phyloP scores from a whole-genome alignment of 768 basidiomycete species.

The Tephrocybe sp. region DNA sequence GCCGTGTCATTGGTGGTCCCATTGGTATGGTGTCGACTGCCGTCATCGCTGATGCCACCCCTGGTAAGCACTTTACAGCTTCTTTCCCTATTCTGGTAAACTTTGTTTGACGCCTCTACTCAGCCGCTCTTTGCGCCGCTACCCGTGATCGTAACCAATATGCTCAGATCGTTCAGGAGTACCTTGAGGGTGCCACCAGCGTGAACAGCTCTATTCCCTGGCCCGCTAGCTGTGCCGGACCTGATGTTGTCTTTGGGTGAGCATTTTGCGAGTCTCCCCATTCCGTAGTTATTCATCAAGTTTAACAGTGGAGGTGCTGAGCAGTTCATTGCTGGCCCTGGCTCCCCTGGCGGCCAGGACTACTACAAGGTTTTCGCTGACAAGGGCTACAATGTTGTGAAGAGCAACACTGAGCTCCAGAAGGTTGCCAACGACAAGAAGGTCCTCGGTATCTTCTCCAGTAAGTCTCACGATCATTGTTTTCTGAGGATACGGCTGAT shows the following conservation, averaged over 20 bases:
- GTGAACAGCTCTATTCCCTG: slow-evolving; percentile 34
- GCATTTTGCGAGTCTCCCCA: not conserved
- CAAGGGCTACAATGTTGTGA: slow-evolving; percentile 40
- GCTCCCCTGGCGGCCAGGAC: slow-evolving; percentile 37
- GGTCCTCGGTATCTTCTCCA: slow-evolving; percentile 43
- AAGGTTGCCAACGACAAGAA: slow-evolving; percentile 30
- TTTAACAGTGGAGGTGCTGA: slow-evolving; percentile 40
- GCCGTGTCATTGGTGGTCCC: slow-evolving; percentile 36
- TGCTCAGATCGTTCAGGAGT: slow-evolving; percentile 35
- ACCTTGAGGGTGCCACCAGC: slow-evolving; percentile 29
- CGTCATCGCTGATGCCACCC: slow-evolving; percentile 42
- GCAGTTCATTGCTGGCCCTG: slow-evolving; percentile 36
- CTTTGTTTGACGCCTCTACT: not conserved
- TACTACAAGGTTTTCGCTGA: slow-evolving; percentile 39
- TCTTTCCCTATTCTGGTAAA: not conserved
- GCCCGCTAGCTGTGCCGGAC: slow-evolving; percentile 40
- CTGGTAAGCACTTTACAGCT: slow-evolving; percentile 24
- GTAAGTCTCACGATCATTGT: slow-evolving; percentile 18
- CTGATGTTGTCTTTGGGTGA: slow-evolving; percentile 44
- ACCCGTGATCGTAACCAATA: slow-evolving; percentile 36
- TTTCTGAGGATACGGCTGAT: not conserved
- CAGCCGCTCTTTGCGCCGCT: slow-evolving; percentile 40
- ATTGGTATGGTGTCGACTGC: slow-evolving; percentile 47
- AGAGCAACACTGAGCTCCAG: slow-evolving; percentile 33
- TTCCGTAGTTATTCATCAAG: not conserved